Percentiles rank a stretch among this genome's conserved stretches.
phyloP scores from a whole-genome alignment of 2,329 filamentous ascomycete species.

The Pseudogymnoascus sp. region DNA sequence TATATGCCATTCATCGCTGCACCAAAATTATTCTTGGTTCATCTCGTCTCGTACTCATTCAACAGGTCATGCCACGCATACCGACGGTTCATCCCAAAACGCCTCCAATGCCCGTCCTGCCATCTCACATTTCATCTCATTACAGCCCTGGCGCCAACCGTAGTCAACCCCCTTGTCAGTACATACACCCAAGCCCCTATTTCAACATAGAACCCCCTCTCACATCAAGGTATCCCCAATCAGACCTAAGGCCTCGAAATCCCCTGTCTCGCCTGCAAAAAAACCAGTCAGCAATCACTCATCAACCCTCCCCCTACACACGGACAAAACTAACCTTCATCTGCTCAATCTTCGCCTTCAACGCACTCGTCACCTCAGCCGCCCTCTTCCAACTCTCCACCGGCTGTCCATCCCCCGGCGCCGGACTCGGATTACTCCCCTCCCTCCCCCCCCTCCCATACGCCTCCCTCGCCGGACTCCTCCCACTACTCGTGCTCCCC shows the following conservation, averaged over 20 bases:
- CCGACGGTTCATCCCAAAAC: background rate
- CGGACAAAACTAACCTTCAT: slow-evolving; percentile 63
- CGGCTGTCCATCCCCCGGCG: slow-evolving; percentile 39
- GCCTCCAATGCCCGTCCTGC: background rate
- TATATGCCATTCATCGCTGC: background rate
- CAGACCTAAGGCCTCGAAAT: slow-evolving; percentile 35
- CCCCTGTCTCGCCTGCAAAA: slow-evolving; percentile 40
- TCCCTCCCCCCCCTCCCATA: slow-evolving; percentile 23
- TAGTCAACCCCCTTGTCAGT: background rate
- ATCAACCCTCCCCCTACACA: background rate
- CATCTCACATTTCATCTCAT: background rate
- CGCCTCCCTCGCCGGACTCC: slow-evolving; percentile 22
- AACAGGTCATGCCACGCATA: background rate
- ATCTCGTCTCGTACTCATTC: background rate
- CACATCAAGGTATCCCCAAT: background rate
- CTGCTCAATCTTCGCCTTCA: slow-evolving; percentile 95
- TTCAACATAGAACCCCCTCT: background rate
- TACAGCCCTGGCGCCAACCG: background rate
- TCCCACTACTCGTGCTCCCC: slow-evolving; percentile 23
- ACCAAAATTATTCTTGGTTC: background rate
- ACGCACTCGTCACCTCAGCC: slow-evolving; percentile 91
- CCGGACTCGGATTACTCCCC: slow-evolving; percentile 21
- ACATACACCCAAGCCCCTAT: background rate
- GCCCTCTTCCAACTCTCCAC: slow-evolving; percentile 95
- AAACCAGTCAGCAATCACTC: slow-evolving; percentile 9